phyloP scores from a whole-genome alignment of 305 asterid species.

The Solanum chacoense region DNA sequence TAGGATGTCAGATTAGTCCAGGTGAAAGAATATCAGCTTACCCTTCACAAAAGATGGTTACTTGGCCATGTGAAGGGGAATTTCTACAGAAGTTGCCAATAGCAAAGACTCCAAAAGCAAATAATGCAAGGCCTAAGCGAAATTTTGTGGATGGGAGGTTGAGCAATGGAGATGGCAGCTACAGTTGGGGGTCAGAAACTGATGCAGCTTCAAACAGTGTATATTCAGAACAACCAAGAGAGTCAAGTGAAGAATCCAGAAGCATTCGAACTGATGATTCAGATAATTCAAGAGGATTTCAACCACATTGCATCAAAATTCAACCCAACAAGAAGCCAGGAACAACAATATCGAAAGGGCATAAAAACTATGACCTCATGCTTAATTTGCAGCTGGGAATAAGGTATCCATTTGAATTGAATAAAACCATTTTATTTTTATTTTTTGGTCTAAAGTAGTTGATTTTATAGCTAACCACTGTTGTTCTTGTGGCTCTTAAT shows the following conservation, averaged over 20 bases:
- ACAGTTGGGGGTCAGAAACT: constrained; percentile 37
- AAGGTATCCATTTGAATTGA: constrained; percentile 37
- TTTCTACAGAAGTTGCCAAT: constrained; percentile 18
- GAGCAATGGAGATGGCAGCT: constrained; percentile 12
- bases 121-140: constrained; percentile 14
- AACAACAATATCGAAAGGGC: constrained; percentile 59
- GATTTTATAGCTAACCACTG: background rate
- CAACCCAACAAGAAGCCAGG: constrained; percentile 59
- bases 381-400: constrained; percentile 92
- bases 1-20: constrained; percentile 28
- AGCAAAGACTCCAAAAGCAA: constrained; percentile 16
- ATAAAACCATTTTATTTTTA: background rate
- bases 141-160: constrained; percentile 32
- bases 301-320: constrained; percentile 27
- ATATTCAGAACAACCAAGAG: constrained; percentile 23
- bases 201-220: constrained; percentile 36
- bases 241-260: constrained; percentile 24
- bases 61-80: constrained; percentile 55
- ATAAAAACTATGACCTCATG: constrained; percentile 81
- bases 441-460: background rate
- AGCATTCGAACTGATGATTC: constrained; percentile 14
- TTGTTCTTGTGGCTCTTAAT: background rate
- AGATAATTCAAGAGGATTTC: constrained; percentile 22
- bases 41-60: constrained; percentile 55
- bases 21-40: constrained; percentile 47